Evolutionary conservation across 331 rosid genomes (phyloP).

Genomic region (Prunus yedoensis): DNA sequence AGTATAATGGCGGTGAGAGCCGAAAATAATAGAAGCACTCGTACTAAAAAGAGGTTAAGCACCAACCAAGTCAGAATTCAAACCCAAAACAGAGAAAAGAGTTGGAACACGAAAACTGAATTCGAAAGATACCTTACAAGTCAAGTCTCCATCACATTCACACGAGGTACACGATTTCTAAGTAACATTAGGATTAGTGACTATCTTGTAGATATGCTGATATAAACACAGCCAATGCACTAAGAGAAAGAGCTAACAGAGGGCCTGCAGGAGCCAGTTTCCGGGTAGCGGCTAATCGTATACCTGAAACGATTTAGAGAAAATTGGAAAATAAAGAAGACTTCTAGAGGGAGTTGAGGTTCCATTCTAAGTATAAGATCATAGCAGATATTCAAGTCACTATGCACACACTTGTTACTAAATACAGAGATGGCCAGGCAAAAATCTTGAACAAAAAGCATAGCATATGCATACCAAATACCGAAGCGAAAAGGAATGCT

Average conservation of each 20-base stretch:
- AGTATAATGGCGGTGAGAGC: slow-evolving; percentile 9
- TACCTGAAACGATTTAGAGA: slow-evolving; percentile 11
- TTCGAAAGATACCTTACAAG: neutral
- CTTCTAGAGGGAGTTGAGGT: neutral
- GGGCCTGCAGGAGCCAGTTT: slow-evolving; percentile 30
- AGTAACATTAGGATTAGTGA: neutral
- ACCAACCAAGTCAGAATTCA: neutral
- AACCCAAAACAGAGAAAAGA: neutral
- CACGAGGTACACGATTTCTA: neutral
- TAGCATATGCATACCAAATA: slow-evolving; percentile 23
- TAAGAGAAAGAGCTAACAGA: slow-evolving; percentile 23
- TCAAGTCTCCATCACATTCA: neutral
- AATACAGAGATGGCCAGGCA: neutral
- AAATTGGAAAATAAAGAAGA: neutral
- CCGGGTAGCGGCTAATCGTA: slow-evolving; percentile 26
- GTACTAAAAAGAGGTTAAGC: neutral
- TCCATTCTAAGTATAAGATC: neutral
- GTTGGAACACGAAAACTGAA: neutral
- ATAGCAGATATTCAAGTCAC: neutral
- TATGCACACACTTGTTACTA: neutral
- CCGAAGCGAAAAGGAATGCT: slow-evolving; percentile 26
- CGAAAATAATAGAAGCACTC: neutral
- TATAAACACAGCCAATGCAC: slow-evolving; percentile 26
- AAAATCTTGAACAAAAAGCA: neutral
- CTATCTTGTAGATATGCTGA: slow-evolving; percentile 23